Evolutionary conservation across 176 grass and related monocot species (phyloP), one percentile per base, ranked within the genome.

Genomic region (Zoysia pacifica): DNA sequence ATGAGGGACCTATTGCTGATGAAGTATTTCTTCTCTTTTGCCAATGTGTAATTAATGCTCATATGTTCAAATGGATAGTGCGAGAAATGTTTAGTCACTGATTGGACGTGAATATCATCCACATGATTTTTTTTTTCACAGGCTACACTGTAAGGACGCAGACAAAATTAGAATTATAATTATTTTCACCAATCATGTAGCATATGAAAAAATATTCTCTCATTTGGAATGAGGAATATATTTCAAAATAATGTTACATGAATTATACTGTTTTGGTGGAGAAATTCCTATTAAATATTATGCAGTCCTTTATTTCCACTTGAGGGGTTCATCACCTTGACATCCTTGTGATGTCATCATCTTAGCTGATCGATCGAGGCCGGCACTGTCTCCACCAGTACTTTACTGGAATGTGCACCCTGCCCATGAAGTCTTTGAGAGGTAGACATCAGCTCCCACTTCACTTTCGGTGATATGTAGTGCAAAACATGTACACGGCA

Each of bases 341-440:
- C 79, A 40, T 72, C 55, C 9, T 45, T 73, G 3, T 53, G 80
- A 73, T 65, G 80, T 65, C 80, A 73, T 51, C 46, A 11, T 5
- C 10, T 51, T 47, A 18, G 47, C 46, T n/a, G 56, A 70, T 45
- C 55, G 9, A 81, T 45, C 55, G 9, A 81, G 28, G 28, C 35
- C 5, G 15, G 28, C 50, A 75, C 9, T 28, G 47, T 59, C 18
- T 12, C 49, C 14, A 3, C 49, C 14, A 3, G 47, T 3, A 11
- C 45, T 73, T 4, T 3, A 56, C 44, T 43, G 44, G 16, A 59
- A 73, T 73, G 11, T 6, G n/a, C 50, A 72, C 8, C 43, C 37
- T 9, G 79, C 36, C 52, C 65, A 77, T 77, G 36, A 84, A 70
- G 82, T 70, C 65, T 73, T 84, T 77, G 65, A 14, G 65, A 18